Conservation (phyloP, 108 stramenopile genomes). For the Discostella stelligeroides region DNA sequence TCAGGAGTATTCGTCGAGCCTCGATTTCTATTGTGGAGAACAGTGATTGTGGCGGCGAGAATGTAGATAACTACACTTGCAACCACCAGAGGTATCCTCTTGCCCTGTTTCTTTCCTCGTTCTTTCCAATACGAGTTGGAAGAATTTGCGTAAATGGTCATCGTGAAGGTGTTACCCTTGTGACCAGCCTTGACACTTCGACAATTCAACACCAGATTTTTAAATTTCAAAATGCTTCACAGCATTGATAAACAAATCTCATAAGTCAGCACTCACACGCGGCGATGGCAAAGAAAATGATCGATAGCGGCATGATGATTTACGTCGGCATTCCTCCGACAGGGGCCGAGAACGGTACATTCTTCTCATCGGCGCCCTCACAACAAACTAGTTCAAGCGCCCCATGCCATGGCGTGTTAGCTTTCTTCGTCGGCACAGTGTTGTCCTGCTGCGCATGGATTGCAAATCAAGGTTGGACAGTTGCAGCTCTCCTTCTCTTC, state of each 20-base stretch:
- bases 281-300: background rate
- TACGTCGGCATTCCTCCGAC: slow-evolving; percentile 2
- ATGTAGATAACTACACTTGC: background rate
- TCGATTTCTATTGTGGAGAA: too few species aligned
- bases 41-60: slow-evolving; percentile 7
- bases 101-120: slow-evolving; percentile 32
- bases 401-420: slow-evolving; percentile 3
- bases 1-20: too few species aligned
- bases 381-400: background rate
- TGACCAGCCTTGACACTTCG: too few species aligned
- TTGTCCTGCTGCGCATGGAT: slow-evolving; percentile 29
- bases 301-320: background rate
- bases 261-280: too few species aligned
- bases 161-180: slow-evolving; percentile 8
- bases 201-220: slow-evolving; percentile 1
- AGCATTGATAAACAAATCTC: background rate
- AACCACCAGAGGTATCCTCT: slow-evolving; percentile 4
- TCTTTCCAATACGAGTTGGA: slow-evolving; percentile 42
- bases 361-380: background rate
- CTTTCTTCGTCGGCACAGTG: slow-evolving; percentile 24
- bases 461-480: slow-evolving; percentile 31
- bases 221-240: background rate
- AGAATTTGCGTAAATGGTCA: slow-evolving; percentile 36
- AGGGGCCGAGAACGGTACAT: background rate
- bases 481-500: slow-evolving; percentile 26